phyloP scores from a whole-genome alignment of 345 rosid genomes.

The Aurinia saxatilis region DNA sequence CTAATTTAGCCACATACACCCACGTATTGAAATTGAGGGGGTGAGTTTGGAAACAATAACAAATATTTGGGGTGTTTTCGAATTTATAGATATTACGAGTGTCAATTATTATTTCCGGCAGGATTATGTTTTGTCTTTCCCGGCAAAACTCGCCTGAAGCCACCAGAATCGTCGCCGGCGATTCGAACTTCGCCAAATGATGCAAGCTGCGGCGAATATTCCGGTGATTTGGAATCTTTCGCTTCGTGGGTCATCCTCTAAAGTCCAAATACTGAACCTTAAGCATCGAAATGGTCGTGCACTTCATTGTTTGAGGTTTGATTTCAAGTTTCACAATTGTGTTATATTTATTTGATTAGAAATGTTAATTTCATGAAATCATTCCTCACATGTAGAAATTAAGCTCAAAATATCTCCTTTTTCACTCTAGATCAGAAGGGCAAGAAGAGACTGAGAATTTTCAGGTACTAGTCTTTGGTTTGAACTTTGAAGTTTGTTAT shows the following conservation, averaged over 20 bases:
- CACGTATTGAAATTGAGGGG: background rate
- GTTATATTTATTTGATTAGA: background rate
- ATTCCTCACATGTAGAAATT: too few relatives aligned
- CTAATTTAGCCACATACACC: background rate
- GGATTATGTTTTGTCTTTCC: background rate
- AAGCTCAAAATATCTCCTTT: background rate
- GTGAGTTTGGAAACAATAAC: background rate
- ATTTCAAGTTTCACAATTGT: background rate
- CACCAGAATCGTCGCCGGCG: slow-evolving; percentile 3
- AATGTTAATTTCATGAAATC: background rate
- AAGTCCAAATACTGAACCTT: background rate
- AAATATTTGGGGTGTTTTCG: background rate
- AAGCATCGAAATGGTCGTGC: slow-evolving; percentile 1
- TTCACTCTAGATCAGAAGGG: slow-evolving; percentile 35
- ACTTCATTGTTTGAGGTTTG: slow-evolving; percentile 22
- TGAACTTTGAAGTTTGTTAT: background rate
- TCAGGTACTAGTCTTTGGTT: slow-evolving; percentile 29
- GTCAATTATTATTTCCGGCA: background rate
- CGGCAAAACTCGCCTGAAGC: slow-evolving; percentile 5
- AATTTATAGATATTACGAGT: background rate
- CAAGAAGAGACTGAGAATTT: slow-evolving; percentile 28
- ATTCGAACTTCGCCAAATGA: background rate
- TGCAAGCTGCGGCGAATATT: slow-evolving; percentile 13
- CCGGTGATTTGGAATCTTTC: slow-evolving; percentile 9
- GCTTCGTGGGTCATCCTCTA: background rate